Percentiles rank a stretch among this genome's conserved stretches.
These are phyloP conservation scores for Silene noctiflora DNA, from an alignment of 179 eudicot genomes.

Conservation along the genomic window DNA sequence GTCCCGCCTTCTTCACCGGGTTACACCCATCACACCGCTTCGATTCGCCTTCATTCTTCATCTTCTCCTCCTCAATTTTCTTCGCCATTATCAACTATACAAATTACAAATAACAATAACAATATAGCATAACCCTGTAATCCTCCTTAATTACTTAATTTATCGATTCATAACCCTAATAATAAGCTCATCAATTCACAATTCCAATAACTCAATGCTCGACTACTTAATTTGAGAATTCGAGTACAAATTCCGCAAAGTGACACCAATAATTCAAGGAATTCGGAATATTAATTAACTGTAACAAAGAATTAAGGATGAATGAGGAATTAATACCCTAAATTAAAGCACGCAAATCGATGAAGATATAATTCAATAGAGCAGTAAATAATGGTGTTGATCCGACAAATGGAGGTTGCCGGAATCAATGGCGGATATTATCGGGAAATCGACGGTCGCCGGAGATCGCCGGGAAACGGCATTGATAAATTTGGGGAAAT, in stretches of 20 bases:
- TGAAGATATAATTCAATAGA: not conserved
- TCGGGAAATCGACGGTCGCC: constrained; percentile 14
- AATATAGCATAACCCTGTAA: not conserved
- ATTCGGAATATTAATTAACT: not conserved
- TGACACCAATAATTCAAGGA: constrained; percentile 12
- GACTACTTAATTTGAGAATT: not conserved
- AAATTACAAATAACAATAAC: not conserved
- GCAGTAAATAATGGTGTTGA: not conserved
- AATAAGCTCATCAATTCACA: not conserved
- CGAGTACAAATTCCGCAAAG: constrained; percentile 12
- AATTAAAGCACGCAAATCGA: not conserved
- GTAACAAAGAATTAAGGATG: not conserved
- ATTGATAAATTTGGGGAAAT: not conserved
- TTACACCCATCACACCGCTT: constrained; percentile 47
- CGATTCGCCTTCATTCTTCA: constrained; percentile 25
- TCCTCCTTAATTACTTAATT: not conserved
- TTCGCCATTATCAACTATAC: not conserved
- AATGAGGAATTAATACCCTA: constrained; percentile 18
- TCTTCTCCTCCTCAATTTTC: constrained; percentile 26
- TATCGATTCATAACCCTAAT: constrained; percentile 14
- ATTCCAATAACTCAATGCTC: not conserved
- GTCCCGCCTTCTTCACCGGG: constrained; percentile 67
- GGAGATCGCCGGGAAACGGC: constrained; percentile 11
- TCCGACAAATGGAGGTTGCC: constrained; percentile 5
- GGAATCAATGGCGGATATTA: constrained; percentile 23